Evolutionary conservation across 495 filamentous ascomycete genomes (phyloP), one percentile per base, ranked within the genome.

Genomic region (Penicillium simplicissimum): DNA sequence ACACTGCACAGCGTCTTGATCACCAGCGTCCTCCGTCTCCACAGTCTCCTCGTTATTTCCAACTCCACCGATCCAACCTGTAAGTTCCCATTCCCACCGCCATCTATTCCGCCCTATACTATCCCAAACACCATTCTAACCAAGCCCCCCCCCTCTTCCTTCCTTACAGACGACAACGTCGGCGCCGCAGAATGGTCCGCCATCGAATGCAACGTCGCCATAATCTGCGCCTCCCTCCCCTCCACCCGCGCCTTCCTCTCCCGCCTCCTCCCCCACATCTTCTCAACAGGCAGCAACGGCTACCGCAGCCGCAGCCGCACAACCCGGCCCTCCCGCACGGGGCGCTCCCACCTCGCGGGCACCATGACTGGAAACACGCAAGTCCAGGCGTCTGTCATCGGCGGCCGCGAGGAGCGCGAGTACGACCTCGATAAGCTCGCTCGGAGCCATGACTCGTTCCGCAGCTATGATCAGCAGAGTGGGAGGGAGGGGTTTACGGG

Each of bases 171-270:
- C 67, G 81, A 85, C 59, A 85, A 84, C 65, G 75, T 82, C 34
- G 76, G 80, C 43, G 76, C 78, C 5, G 84, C 82, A 0, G 79
- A 76, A 59, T 88, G 85, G 85, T 83, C 82, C 17, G 78, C 79
- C 47, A 71, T 82, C 43, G 84, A 88, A 71, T 76, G 84, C 36
- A 84, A 80, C 59, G 80, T 83, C 13, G 84, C 82, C 34, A 84
- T 87, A 38, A 82, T 81, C 57, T 86, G 82, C 65, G 78, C 80
- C 55, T 85, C 77, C 62, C 78, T 87, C 17, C 82, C 85, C n/a
- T 81, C 79, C 23, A 76, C 83, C 5, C 76, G 82, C 7, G 80
- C 84, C 13, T 72, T 87, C 15, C 59, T 85, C 21, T 73, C 77
- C 9, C 72, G 68, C 19, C 64, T 81, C 55, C 58, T 77, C 42